Percentiles rank a stretch among this genome's conserved stretches.
phyloP scores from a whole-genome alignment of 495 filamentous ascomycete genomes.

The Parathielavia appendiculata region DNA sequence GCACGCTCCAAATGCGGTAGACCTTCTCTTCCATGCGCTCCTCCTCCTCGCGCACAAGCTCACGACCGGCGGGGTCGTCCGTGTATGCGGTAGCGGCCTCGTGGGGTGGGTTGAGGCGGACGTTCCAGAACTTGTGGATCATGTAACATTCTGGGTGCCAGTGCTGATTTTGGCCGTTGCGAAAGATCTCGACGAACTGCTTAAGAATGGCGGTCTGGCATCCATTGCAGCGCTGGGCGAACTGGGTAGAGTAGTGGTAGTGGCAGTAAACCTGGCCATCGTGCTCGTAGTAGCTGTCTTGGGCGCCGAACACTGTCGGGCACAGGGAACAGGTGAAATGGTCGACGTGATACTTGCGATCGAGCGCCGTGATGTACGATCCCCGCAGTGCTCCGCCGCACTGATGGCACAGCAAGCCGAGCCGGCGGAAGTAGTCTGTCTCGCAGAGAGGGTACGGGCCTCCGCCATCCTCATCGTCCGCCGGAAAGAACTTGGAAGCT shows the following conservation, averaged over 20 bases:
- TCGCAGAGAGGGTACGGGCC: constrained; percentile 95
- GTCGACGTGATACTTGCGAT: constrained; percentile 97
- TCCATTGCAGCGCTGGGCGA: constrained; percentile 92
- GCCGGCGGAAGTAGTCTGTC: constrained; percentile 91
- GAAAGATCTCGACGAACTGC: constrained; percentile 98
- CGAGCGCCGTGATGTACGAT: constrained; percentile 96
- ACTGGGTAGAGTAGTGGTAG: constrained; percentile 97
- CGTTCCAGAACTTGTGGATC: constrained; percentile 99
- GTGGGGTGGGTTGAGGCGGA: constrained; percentile 59
- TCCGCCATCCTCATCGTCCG: constrained; percentile 78
- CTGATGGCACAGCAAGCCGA: constrained; percentile 84
- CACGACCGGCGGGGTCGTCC: constrained; percentile 69
- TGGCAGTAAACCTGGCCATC: constrained; percentile 96
- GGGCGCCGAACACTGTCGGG: constrained; percentile 93
- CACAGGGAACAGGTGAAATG: constrained; percentile 99
- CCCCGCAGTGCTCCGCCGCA: constrained; percentile 92
- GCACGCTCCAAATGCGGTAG: constrained; percentile 94
- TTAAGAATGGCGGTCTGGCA: constrained; percentile 98
- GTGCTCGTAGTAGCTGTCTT: constrained; percentile 98
- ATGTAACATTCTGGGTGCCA: constrained; percentile 99
- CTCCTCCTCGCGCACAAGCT: constrained; percentile 73
- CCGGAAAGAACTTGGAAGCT: constrained; percentile 96
- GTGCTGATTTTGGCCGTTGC: constrained; percentile 96
- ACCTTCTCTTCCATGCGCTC: constrained; percentile 97
- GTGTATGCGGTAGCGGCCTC: constrained; percentile 48